Evolutionary conservation across 768 basidiomycete genomes (phyloP), one percentile per base, ranked within the genome.

Genomic region (Gloeophyllum trabeum): DNA sequence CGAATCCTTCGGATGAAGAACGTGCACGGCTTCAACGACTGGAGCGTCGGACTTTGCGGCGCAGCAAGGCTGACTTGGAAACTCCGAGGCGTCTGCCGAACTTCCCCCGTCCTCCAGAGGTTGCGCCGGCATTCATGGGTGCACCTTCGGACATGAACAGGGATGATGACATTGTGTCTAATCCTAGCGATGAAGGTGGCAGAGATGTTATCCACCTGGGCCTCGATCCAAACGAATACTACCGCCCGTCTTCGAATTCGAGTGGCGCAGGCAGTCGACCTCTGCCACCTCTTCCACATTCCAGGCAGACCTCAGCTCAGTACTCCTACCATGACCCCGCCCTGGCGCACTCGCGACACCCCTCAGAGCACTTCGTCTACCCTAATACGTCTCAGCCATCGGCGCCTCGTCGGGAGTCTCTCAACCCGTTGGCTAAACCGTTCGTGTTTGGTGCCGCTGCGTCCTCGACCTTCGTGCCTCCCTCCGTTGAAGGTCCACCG

Each of bases 1-100:
- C 88, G 19, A 91, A 91, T 53, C 88, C 88, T 14, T 91, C 88
- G 20, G 88, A 91, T 53, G 88, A 91, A 59, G 88, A 91, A 54
- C 73, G 81, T 22, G 86, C 81, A 3, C 75, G 86, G 18, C 78
- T 78, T 47, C 61, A 70, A 23, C 76, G 84, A 23, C 59, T 74
- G 35, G 75, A 81, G 34, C 75, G 80, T 35, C 76, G 82, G 28
- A 57, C 74, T 43, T 54, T 75, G 43, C 73, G 73, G 49, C 59
- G 53, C 47, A 62, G 61, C 51, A 57, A 55, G 7, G 70, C 64
- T 14, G 72, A 73, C 43, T 55, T 67, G 1, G 80, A 84, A 56
- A 67, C 70, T 42, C 85, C 84, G 5, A 74, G 86, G 40, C 72
- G 82, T 24, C 49, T 89, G 30, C 85, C 87, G 28, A 76, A 81